A percentile compares a stretch with the other conserved stretches of the same genome.
Evolutionary conservation across 805 yeast species (phyloP).

Genomic region (Saccharomyces kudriavzevii): DNA sequence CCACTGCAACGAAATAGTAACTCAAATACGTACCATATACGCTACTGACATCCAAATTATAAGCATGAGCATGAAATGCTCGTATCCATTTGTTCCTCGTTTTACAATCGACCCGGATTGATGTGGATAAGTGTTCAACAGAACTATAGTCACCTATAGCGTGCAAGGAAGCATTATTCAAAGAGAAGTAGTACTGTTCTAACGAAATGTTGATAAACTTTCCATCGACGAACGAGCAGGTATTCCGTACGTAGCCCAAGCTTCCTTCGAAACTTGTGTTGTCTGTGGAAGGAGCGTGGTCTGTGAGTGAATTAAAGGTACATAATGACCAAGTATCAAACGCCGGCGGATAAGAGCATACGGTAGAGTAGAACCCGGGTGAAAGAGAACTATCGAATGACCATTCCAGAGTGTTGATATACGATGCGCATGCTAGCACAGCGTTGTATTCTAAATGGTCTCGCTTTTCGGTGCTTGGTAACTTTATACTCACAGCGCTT

Average conservation of each 20-base stretch:
- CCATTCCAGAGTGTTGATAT: constrained; percentile 14
- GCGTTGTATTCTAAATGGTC: constrained; percentile 8
- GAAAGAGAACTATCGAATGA: constrained; percentile 3
- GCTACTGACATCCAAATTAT: constrained; percentile 16
- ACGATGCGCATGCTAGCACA: constrained; percentile 16
- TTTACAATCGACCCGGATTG: constrained; percentile 8
- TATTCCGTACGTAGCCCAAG: constrained; percentile 5
- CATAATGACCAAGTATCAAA: constrained; percentile 20
- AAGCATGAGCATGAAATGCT: constrained; percentile 14
- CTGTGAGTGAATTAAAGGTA: constrained; percentile 12
- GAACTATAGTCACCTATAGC: neutral
- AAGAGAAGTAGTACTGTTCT: constrained; percentile 8
- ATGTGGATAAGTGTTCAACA: constrained; percentile 4
- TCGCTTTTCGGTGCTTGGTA: neutral
- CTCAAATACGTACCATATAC: constrained; percentile 9
- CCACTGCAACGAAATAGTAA: constrained; percentile 10
- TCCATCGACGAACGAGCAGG: constrained; percentile 7
- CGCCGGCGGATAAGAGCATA: constrained; percentile 20
- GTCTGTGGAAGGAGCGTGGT: constrained; percentile 1
- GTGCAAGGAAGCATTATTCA: constrained; percentile 13
- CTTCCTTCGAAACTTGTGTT: constrained; percentile 10
- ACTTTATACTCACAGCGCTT: neutral
- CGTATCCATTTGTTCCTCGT: constrained; percentile 4
- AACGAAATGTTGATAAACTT: constrained; percentile 3
- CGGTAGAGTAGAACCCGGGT: constrained; percentile 10